Evolutionary conservation across 495 filamentous ascomycete genomes (phyloP), one percentile per base, ranked within the genome.

Genomic region (Tetracladium setigerum): DNA sequence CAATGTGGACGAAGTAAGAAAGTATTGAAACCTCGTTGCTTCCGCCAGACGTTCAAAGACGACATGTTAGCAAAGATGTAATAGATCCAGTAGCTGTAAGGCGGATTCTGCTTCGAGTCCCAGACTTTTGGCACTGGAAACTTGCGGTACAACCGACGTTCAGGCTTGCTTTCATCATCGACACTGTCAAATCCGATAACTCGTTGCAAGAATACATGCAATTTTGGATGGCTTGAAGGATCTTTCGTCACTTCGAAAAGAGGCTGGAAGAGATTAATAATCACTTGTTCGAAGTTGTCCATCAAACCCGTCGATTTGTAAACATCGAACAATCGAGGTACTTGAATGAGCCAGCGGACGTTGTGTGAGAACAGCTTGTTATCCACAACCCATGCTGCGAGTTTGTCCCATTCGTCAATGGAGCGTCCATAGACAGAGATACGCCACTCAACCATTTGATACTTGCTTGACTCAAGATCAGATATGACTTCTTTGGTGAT

Each of bases 361-460:
- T 97, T 98, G 55, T 88, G 92, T 0, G 89, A 95, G 63, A 95
- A 91, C 27, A 98, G 73, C 66, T 96, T 97, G 66, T 98, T 95
- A 71, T 98, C 92, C 14, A 97, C 78, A n/a, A 98, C 92, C 92
- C 92, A 98, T 9, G 87, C 86, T 2, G 92, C 91, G 37, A 98
- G 78, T 58, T 95, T 98, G 62, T 97, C 91, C 92, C 92, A 98
- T 64, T 98, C 92, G 50, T 95, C 84, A 22, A 92, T 67, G 5
- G 85, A 82, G 62, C 87, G 83, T 43, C 92, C 92, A 60, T 98
- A 97, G 49, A 98, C 89, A 11, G 89, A 95, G 46, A 98, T 92
- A 14, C 92, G 87, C 87, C 94, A 98, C 70, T 98, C 92, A 5
- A 90, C 94, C 86, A 98, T 95, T 64, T 98, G 92, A 59, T 98